Evolutionary conservation across 306 rosid species (phyloP).

Genomic region (Sicyos edulis): DNA sequence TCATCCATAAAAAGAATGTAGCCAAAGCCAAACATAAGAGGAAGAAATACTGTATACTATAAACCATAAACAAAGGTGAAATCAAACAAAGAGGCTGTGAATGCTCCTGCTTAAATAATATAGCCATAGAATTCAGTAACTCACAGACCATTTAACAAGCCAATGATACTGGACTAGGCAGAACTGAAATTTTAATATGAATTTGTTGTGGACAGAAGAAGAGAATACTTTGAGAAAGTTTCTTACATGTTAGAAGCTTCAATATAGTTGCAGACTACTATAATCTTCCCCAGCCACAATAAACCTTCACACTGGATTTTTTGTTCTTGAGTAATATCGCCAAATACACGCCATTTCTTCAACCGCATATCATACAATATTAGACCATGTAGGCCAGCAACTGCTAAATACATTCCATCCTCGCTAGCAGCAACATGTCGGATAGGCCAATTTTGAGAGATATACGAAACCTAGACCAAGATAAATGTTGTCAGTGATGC

Average conservation of each 20-base stretch:
- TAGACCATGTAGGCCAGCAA: constrained; percentile 90
- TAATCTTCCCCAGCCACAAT: constrained; percentile 97
- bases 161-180: background rate
- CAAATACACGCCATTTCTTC: constrained; percentile 88
- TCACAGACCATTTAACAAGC: background rate
- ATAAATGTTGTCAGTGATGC: constrained; percentile 29
- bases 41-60: background rate
- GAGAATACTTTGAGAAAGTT: background rate
- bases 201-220: constrained; percentile 5
- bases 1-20: constrained; percentile 31
- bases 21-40: constrained; percentile 46
- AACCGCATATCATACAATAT: constrained; percentile 79
- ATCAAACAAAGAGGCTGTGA: background rate
- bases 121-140: background rate
- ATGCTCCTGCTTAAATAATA: background rate
- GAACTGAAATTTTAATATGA: constrained; percentile 20
- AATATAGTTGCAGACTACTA: constrained; percentile 88
- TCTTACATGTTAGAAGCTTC: constrained; percentile 76
- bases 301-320: constrained; percentile 89
- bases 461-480: constrained; percentile 76
- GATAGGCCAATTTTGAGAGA: constrained; percentile 96
- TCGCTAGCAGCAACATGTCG: constrained; percentile 94
- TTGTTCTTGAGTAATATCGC: constrained; percentile 93
- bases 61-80: background rate
- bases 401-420: constrained; percentile 90